Base-by-base conservation (phyloP, 306 rosid species). In the Inga leiocalycina region DNA sequence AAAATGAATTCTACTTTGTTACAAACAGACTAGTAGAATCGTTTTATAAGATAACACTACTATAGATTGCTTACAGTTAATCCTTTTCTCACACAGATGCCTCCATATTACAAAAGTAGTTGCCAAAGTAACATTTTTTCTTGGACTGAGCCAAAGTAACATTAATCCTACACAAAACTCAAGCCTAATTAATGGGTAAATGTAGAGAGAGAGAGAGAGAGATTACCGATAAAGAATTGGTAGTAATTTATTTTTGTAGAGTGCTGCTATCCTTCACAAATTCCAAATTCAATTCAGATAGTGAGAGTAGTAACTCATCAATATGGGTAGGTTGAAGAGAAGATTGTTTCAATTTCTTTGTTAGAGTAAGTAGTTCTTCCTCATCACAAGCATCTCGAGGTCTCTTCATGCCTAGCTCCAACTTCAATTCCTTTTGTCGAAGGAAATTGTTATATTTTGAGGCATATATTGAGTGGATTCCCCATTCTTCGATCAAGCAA, bases 401-500 rank as follows among this genome's bases (percentile, higher is more conserved):
- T 51, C 76, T 71, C 59, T 71, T 71, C 10, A 14, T 45, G 32
- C 76, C 22, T 51, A 12, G n/a, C 37, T 45, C 5, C 76, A 71
- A 13, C 59, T 71, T 71, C 37, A 71, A 6, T 44, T 24, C 57
- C 57, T 39, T 71, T 24, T 12, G 57, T 44, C 4, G 57, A 45
- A 71, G 76, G 76, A 71, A 71, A 71, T 45, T 14, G 2, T 15
- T 24, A 3, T 71, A 71, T 27, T 74, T 56, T 3, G 78, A 73
- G 24, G 61, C 61, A 27, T 73, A 46, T 73, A 73, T 73, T 30
- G 62, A 45, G 62, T 17, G 62, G 27, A 74, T 57, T 49, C 61
- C 77, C 54, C 62, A 32, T 49, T 30, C 77, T 16, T 74, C 0
- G 27, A 73, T 30, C 59, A 73, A 73, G 43, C 16, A 3, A 46